phyloP scores from a whole-genome alignment of 1,284 basidiomycete genomes.

The Melampsora abietis-canadensis region DNA sequence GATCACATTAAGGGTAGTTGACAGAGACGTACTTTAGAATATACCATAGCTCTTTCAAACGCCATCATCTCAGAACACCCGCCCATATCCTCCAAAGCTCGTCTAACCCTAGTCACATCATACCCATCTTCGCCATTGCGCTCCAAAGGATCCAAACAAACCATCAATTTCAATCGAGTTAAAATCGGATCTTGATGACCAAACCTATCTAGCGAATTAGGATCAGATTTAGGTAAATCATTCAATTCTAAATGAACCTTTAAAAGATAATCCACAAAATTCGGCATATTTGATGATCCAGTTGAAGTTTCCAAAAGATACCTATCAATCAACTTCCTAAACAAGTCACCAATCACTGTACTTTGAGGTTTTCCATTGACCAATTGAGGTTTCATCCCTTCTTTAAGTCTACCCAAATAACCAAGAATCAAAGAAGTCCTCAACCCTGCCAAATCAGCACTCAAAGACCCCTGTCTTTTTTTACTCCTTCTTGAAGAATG shows the following conservation, averaged over 20 bases:
- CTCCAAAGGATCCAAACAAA: conserved; percentile 65
- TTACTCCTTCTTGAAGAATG: neutral
- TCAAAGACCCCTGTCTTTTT: neutral
- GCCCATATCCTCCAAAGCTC: conserved; percentile 59
- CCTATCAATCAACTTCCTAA: conserved; percentile 15
- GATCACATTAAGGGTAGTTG: neutral
- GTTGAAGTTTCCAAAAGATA: conserved; percentile 1
- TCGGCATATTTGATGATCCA: neutral
- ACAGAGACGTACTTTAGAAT: conserved; percentile 66
- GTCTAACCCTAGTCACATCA: conserved; percentile 60
- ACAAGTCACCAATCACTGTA: neutral
- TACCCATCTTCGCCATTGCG: conserved; percentile 56
- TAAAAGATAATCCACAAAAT: conserved; percentile 27
- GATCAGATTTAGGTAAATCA: neutral
- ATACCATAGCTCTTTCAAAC: conserved; percentile 72
- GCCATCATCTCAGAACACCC: conserved; percentile 56
- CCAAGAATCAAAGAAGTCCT: conserved; percentile 27
- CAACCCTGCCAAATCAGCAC: neutral
- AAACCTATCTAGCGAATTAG: neutral
- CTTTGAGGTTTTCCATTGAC: neutral
- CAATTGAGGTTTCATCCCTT: neutral
- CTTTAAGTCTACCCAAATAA: conserved; percentile 15
- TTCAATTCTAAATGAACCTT: neutral
- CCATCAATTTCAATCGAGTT: conserved; percentile 62
- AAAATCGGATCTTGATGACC: conserved; percentile 7